Base-by-base conservation (phyloP, 495 filamentous ascomycete species). In the Cryomyces minteri region DNA sequence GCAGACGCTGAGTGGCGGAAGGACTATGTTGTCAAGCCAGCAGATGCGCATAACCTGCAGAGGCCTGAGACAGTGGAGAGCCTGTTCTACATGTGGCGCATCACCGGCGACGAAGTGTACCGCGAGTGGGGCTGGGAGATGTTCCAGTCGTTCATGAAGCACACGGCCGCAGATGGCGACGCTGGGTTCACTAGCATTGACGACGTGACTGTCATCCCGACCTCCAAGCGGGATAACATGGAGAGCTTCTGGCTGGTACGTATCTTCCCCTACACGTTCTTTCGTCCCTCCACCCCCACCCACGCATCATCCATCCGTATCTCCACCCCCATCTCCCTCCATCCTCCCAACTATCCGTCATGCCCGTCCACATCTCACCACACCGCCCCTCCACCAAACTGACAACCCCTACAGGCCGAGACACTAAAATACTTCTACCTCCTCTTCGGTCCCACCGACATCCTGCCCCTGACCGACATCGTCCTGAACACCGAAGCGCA, bases 121-220 rank as follows among this genome's bases (percentile, higher is more conserved):
- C 75, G 90, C 10, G 73, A 94, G 49, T 96, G 90, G 90, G 90
- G 92, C 6, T 99, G 90, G 90, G 78, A 92, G 50, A 96, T 96
- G 74, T 99, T 99, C 66, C 77, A 88, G 63, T 74, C 78, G 1
- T 96, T 99, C 59, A 66, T 88, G 56, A 77, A 81, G 49, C 74
- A 94, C 59, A 92, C 82, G 0, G 34, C 34, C 9, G 34, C 9
- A 9, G 12, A 9, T 10, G 34, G 34, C 9, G n/a, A 12, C 11
- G 28, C 9, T 12, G 82, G 79, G 7, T 99, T 92, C 54, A 84
- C 84, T 3, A 87, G 80, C 44, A 67, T 99, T 37, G 70, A 69
- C 10, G 80, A 87, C 57, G 87, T 84, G 5, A 75, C 32, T 14
- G 29, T n/a, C 6, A 50, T 58, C 6, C 59, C 60, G 38, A 57